Evolutionary conservation across 148 eudicot species (phyloP).

Genomic region (Amaranthus cruentus): DNA sequence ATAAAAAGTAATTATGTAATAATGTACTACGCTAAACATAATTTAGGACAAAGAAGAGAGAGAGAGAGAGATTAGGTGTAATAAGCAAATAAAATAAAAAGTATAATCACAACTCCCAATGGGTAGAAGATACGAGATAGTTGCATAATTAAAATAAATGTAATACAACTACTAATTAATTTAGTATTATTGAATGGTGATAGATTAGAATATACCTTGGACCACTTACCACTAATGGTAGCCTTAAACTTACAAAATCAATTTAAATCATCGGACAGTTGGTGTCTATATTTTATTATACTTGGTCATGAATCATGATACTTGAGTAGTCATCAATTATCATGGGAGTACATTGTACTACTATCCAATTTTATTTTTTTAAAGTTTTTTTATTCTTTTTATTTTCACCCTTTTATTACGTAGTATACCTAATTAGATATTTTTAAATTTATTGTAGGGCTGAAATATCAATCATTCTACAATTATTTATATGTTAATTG

Average conservation of each 20-base stretch:
- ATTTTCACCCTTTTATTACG: slow-evolving; percentile 5
- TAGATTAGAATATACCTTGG: slow-evolving; percentile 28
- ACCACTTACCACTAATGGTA: slow-evolving; percentile 36
- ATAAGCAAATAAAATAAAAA: not conserved
- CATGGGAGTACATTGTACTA: slow-evolving; percentile 24
- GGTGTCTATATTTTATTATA: not conserved
- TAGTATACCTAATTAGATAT: slow-evolving; percentile 4
- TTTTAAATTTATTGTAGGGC: not conserved
- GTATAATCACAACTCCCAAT: slow-evolving; percentile 10
- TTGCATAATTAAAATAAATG: not conserved
- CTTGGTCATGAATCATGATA: slow-evolving; percentile 17
- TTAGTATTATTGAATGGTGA: slow-evolving; percentile 10
- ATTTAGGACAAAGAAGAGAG: not conserved
- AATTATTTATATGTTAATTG: not conserved
- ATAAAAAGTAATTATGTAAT: slow-evolving; percentile 4
- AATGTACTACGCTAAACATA: not conserved
- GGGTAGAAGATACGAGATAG: slow-evolving; percentile 26
- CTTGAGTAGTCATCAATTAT: slow-evolving; percentile 27
- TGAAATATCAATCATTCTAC: slow-evolving; percentile 21
- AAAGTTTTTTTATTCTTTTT: no score
- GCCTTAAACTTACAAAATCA: slow-evolving; percentile 37
- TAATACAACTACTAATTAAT: not conserved
- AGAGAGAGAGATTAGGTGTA: not conserved
- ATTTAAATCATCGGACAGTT: slow-evolving; percentile 24
- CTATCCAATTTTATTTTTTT: no score